Evolutionary conservation across 495 filamentous ascomycete genomes (phyloP).

Genomic region (Margaritispora aquatica): DNA sequence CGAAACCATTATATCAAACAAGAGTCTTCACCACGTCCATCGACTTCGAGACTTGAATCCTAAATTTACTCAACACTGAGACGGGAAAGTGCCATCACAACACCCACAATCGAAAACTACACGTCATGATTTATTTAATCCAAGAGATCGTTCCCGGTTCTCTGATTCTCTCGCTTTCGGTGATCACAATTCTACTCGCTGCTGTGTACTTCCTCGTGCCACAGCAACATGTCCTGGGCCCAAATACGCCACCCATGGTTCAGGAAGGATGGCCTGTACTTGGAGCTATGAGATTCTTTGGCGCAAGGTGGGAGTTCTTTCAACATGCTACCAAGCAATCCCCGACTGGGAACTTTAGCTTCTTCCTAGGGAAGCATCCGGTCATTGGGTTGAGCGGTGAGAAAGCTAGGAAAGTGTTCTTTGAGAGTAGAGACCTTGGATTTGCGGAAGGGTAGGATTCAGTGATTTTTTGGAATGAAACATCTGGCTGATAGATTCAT

Average conservation of each 20-base stretch:
- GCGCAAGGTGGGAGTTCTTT: constrained; percentile 7
- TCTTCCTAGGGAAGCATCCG: constrained; percentile 39
- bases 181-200: not conserved
- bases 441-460: constrained; percentile 37
- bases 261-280: constrained; percentile 1
- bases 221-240: not conserved
- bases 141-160: not conserved
- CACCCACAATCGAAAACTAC: not conserved
- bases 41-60: not conserved
- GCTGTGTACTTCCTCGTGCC: not conserved
- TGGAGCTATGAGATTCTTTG: constrained; percentile 5
- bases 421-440: constrained; percentile 35
- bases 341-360: constrained; percentile 39
- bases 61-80: not conserved
- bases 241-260: constrained; percentile 1
- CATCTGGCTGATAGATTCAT: not conserved
- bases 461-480: constrained; percentile 15
- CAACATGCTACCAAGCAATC: not conserved
- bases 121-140: not conserved
- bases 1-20: too few relatives aligned
- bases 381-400: constrained; percentile 35
- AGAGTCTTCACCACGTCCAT: not conserved
- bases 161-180: not conserved
- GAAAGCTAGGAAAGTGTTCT: constrained; percentile 34
- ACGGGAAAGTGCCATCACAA: not conserved